These are phyloP conservation scores for Ustilago vetiveriae DNA, from an alignment of 1,284 basidiomycete species.

Conservation along the genomic window DNA sequence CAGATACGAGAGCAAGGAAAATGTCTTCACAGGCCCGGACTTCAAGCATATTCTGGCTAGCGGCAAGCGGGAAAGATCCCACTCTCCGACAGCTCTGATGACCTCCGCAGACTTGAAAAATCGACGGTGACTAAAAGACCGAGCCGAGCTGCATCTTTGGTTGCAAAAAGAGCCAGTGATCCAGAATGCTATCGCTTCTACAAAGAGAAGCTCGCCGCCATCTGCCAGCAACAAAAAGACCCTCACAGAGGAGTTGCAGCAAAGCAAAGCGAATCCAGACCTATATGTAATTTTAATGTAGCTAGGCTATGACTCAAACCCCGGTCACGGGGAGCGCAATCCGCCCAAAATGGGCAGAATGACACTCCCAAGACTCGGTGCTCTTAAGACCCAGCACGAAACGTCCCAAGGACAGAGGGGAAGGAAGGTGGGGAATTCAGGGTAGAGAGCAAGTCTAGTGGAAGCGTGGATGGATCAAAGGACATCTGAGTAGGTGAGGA, in stretches of 20 bases:
- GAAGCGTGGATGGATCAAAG: too few species aligned
- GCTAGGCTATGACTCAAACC: constrained; percentile 58
- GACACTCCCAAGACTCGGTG: constrained; percentile 47
- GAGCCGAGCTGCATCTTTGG: constrained; percentile 39
- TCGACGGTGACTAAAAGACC: constrained; percentile 14
- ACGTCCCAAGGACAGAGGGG: constrained; percentile 1
- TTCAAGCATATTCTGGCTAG: constrained; percentile 23
- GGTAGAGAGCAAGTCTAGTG: too few species aligned
- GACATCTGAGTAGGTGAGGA: neutral
- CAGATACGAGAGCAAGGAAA: neutral
- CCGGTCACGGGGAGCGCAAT: constrained; percentile 45
- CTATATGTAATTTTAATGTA: constrained; percentile 42
- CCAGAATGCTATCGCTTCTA: constrained; percentile 22
- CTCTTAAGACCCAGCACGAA: constrained; percentile 56
- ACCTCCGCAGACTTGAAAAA: constrained; percentile 27
- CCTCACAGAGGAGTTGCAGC: constrained; percentile 9
- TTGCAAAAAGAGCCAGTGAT: constrained; percentile 18
- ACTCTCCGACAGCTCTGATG: constrained; percentile 14
- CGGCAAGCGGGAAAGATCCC: constrained; percentile 1
- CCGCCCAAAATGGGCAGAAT: neutral
- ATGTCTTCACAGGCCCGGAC: constrained; percentile 47
- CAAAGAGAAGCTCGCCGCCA: constrained; percentile 22
- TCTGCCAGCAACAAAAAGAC: constrained; percentile 1
- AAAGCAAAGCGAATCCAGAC: constrained; percentile 29
- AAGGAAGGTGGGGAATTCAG: neutral